A percentile compares a stretch with the other conserved stretches of the same genome.
Conservation (phyloP, 1,284 basidiomycete genomes). For the Malassezia brasiliensis region DNA sequence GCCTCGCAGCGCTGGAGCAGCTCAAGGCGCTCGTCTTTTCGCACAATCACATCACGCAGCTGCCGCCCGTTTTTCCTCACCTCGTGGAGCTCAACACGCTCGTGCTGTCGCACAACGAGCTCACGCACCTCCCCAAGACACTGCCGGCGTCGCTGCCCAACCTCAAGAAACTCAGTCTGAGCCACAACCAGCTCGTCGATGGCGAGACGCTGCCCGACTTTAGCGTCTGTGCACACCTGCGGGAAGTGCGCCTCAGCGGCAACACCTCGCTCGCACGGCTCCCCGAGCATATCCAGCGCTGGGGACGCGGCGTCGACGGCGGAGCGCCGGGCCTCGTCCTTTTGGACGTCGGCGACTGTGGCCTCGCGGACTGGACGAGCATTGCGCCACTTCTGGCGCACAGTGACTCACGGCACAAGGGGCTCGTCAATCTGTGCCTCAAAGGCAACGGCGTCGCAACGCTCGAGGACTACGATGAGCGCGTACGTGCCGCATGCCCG, state of each 20-base stretch:
- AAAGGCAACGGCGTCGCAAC: slow-evolving; percentile 30
- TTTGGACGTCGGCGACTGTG: slow-evolving; percentile 38
- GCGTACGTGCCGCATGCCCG: slow-evolving; percentile 21
- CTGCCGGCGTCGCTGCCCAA: slow-evolving; percentile 30
- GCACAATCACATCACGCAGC: slow-evolving; percentile 25
- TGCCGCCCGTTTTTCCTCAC: slow-evolving; percentile 27
- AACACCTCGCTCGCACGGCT: slow-evolving; percentile 23
- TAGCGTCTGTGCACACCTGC: slow-evolving; percentile 27
- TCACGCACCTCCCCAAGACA: slow-evolving; percentile 27
- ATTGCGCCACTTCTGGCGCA: slow-evolving; percentile 21
- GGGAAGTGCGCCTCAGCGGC: slow-evolving; percentile 37
- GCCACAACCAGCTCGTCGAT: slow-evolving; percentile 29
- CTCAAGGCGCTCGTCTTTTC: slow-evolving; percentile 40
- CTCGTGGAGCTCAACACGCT: slow-evolving; percentile 45
- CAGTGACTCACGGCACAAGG: slow-evolving; percentile 14
- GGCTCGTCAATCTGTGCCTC: slow-evolving; percentile 29
- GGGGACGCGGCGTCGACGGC: slow-evolving; percentile 39
- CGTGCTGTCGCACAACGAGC: slow-evolving; percentile 37
- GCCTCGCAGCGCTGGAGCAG: slow-evolving; percentile 19
- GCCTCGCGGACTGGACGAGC: slow-evolving; percentile 24
- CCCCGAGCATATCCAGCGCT: slow-evolving; percentile 26
- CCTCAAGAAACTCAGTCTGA: slow-evolving; percentile 38
- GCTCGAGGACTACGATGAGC: slow-evolving; percentile 21
- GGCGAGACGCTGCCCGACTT: slow-evolving; percentile 29
- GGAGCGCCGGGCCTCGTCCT: slow-evolving; percentile 31